phyloP scores from a whole-genome alignment of 257 asterid species.

The Solanum clarkiae region DNA sequence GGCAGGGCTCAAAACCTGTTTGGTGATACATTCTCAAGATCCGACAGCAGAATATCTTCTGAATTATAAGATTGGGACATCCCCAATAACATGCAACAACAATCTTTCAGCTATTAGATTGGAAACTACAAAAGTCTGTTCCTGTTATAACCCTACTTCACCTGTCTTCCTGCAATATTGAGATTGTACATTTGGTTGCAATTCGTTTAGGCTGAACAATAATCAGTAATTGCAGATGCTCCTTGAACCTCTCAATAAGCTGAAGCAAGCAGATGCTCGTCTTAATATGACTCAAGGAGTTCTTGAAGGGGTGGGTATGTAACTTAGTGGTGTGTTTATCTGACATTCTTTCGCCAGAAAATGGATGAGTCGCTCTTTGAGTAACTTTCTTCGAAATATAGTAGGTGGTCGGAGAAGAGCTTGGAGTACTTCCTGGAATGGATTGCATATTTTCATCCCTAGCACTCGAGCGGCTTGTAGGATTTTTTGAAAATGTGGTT shows the following conservation, averaged over 20 bases:
- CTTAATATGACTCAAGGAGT: slow-evolving; percentile 92
- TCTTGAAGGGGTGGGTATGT: slow-evolving; percentile 96
- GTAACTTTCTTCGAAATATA: slow-evolving; percentile 14
- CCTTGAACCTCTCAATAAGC: slow-evolving; percentile 71
- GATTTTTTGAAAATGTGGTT: slow-evolving; percentile 25
- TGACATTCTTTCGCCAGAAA: neutral
- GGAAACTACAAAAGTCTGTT: slow-evolving; percentile 75
- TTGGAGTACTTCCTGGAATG: slow-evolving; percentile 97
- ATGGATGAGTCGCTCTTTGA: neutral
- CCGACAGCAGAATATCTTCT: slow-evolving; percentile 72
- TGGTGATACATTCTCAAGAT: slow-evolving; percentile 86
- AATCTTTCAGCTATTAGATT: slow-evolving; percentile 74
- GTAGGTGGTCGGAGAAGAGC: slow-evolving; percentile 94
- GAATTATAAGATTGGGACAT: slow-evolving; percentile 68
- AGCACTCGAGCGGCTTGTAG: slow-evolving; percentile 58
- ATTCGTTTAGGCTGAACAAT: slow-evolving; percentile 7
- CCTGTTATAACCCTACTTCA: neutral
- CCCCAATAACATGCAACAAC: slow-evolving; percentile 38
- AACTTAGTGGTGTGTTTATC: neutral
- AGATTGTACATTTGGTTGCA: neutral
- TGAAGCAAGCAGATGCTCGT: slow-evolving; percentile 85
- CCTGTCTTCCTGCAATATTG: neutral
- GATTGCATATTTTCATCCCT: slow-evolving; percentile 78
- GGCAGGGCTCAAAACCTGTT: slow-evolving; percentile 75
- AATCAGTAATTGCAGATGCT: slow-evolving; percentile 55